Evolutionary conservation across 768 basidiomycete genomes (phyloP), one percentile per base, ranked within the genome.

Genomic region (Lyophyllum shimeji): DNA sequence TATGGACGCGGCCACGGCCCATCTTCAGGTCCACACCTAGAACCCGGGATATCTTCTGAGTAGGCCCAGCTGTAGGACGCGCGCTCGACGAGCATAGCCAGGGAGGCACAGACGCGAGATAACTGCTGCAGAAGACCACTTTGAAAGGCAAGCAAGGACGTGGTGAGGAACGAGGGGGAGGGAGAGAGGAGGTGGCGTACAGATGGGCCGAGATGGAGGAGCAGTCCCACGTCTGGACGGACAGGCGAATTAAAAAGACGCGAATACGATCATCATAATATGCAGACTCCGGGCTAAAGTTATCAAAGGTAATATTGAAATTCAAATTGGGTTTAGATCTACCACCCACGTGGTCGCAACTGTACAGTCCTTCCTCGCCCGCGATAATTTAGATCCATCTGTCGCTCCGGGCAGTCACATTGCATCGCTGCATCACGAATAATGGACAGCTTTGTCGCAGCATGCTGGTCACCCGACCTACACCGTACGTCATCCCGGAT

Each of bases 1-100:
- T 83, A 87, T 9, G 82, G 68, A 49, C 82, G 79, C 6, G 85
- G 85, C 84, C 85, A 86, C 33, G 82, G 81, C 4, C 81, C 84
- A 42, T 87, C 85, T 56, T 86, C 82, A 45, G 85, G 82, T 6
- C 77, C 81, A 64, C 83, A 84, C 31, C 85, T 73, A 27, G 80
- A 78, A 13, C 85, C 84, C 20, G 82, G 83, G 11, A 86, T 83
- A 60, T 86, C 85, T 55, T 85, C 78, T 59, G 79, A 68, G 66
- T 81, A 82, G 12, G 81, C 82, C 71, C 76, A 78, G 64, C 57
- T 69, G 55, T 69, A 66, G 43, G 72, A 68, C 55, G 72, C 57
- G 43, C 71, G 72, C 58, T 74, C 70, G 52, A 74, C 68, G 56
- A 76, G 67, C 77, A 78, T 76, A 44, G 67, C 65, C 60, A 70